Conservation (phyloP, 1,284 basidiomycete species). For the Hemileccinum hortonii region DNA sequence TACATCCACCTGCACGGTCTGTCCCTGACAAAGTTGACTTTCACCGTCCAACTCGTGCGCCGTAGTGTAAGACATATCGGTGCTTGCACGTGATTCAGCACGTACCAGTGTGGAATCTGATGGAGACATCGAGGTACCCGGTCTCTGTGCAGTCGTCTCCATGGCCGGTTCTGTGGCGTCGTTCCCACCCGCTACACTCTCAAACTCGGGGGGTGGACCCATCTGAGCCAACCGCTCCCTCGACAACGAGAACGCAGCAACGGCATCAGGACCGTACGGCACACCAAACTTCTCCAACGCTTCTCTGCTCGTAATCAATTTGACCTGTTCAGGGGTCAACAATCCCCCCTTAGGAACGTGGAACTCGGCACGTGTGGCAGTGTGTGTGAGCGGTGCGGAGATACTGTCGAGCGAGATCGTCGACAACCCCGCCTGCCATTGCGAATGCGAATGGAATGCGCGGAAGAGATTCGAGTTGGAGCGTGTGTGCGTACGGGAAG, state of each 20-base stretch:
- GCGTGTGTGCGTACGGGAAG: constrained; percentile 28
- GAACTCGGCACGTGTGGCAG: constrained; percentile 48
- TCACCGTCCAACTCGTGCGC: constrained; percentile 4
- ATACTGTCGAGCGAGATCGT: constrained; percentile 47
- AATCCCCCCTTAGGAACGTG: constrained; percentile 48
- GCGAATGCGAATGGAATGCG: constrained; percentile 9
- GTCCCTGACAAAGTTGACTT: not conserved
- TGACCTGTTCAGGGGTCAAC: constrained; percentile 50
- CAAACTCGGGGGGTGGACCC: constrained; percentile 36
- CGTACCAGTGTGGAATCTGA: too few species aligned
- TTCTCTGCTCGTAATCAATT: constrained; percentile 48
- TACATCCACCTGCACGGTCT: not conserved
- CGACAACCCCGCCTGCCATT: constrained; percentile 38
- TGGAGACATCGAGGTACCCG: too few species aligned
- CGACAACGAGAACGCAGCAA: constrained; percentile 39
- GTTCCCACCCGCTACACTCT: constrained; percentile 7
- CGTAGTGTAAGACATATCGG: constrained; percentile 10
- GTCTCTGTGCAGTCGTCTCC: not conserved
- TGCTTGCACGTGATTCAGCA: constrained; percentile 20
- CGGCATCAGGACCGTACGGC: constrained; percentile 51
- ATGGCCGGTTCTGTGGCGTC: not conserved
- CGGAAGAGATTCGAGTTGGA: constrained; percentile 35
- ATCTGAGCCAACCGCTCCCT: constrained; percentile 30
- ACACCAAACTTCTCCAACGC: constrained; percentile 48
- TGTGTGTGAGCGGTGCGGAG: constrained; percentile 51